These are phyloP conservation scores for Raffaelea arxii DNA, from an alignment of 2,329 filamentous ascomycete genomes.

Conservation along the genomic window DNA sequence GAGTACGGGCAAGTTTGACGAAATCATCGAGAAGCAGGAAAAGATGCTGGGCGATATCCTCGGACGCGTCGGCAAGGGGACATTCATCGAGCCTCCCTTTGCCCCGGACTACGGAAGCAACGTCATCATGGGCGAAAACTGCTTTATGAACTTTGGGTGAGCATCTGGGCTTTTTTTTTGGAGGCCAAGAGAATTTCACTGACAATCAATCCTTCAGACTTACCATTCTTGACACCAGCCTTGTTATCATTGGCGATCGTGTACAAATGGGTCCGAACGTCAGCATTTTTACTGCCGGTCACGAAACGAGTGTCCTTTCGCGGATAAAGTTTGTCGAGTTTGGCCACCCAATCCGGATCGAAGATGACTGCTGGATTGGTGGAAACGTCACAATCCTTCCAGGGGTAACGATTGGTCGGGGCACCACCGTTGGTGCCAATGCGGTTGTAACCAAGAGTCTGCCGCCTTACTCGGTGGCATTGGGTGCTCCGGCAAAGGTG, in stretches of 20 bases:
- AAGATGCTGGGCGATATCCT: constrained; percentile 39
- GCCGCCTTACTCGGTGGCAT: constrained; percentile 29
- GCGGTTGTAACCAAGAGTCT: constrained; percentile 68
- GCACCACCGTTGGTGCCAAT: constrained; percentile 69
- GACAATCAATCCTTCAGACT: too few relatives aligned
- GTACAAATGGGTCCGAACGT: constrained; percentile 74
- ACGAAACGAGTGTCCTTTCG: constrained; percentile 60
- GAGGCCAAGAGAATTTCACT: too few relatives aligned
- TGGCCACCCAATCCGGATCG: constrained; percentile 66
- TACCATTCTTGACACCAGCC: constrained; percentile 75
- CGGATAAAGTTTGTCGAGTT: constrained; percentile 34
- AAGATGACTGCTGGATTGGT: constrained; percentile 76
- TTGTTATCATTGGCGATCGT: constrained; percentile 69
- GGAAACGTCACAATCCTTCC: constrained; percentile 68
- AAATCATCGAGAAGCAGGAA: constrained; percentile 28
- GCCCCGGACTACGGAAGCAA: constrained; percentile 93
- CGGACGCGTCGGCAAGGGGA: constrained; percentile 62
- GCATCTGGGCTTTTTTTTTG: too few relatives aligned
- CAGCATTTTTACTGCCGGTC: constrained; percentile 67
- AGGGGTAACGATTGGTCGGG: constrained; percentile 69
- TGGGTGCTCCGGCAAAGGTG: constrained; percentile 38
- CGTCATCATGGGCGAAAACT: constrained; percentile 74
- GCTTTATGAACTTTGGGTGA: constrained; percentile 74
- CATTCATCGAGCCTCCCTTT: constrained; percentile 78
- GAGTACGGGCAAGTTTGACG: constrained; percentile 30